Percentiles rank a stretch among this genome's conserved stretches.
These are phyloP conservation scores for Coccomyxa sp. DNA, from an alignment of 139 green algal species.

Conservation along the genomic window DNA sequence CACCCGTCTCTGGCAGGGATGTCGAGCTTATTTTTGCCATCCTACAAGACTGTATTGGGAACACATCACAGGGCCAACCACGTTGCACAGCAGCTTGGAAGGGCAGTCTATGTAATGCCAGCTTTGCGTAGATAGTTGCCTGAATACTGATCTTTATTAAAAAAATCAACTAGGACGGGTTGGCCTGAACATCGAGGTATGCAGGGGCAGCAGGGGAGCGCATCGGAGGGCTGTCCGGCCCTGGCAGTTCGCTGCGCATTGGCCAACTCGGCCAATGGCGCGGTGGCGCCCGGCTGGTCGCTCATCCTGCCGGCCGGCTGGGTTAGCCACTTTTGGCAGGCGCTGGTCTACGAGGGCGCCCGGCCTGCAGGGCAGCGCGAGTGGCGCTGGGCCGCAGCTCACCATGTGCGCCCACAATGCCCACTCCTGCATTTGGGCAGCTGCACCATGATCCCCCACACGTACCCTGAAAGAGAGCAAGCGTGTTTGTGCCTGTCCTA, in stretches of 20 bases:
- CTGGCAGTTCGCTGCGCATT: not conserved
- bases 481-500: too few relatives aligned
- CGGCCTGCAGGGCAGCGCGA: not conserved
- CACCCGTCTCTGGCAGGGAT: too few relatives aligned
- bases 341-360: conserved; percentile 4
- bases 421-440: too few relatives aligned
- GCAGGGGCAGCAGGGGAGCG: not conserved
- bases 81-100: too few relatives aligned
- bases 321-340: conserved; percentile 40
- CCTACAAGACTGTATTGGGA: too few relatives aligned
- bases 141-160: not conserved
- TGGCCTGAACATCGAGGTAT: not conserved
- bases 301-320: conserved; percentile 45
- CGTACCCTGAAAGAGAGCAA: too few relatives aligned
- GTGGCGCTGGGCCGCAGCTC: not conserved
- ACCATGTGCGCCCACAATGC: not conserved
- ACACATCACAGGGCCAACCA: too few relatives aligned
- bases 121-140: not conserved
- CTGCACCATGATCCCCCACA: too few relatives aligned
- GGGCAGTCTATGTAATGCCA: not conserved
- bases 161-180: not conserved
- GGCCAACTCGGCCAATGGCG: not conserved
- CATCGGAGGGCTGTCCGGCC: too few relatives aligned
- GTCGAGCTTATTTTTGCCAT: too few relatives aligned
- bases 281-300: conserved; percentile 35